These are phyloP conservation scores for Colletotrichum sp. DNA, from an alignment of 2,329 filamentous ascomycete species.

Conservation along the genomic window DNA sequence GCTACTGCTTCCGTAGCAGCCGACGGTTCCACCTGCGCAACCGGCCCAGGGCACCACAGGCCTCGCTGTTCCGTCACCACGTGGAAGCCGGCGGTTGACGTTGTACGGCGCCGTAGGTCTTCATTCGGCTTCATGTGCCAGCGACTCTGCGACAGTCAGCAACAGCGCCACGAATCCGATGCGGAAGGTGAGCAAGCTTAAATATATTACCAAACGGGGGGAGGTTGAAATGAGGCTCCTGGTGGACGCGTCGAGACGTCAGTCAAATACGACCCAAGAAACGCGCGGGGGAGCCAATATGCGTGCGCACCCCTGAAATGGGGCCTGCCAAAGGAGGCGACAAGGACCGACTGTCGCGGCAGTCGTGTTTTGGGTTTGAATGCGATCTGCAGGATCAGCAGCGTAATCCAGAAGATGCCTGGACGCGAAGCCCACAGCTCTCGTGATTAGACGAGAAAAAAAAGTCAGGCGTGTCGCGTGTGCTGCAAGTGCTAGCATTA, in stretches of 20 bases:
- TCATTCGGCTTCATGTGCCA: not conserved
- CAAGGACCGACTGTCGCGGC: not conserved
- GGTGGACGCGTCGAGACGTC: not conserved
- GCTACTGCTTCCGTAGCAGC: not conserved
- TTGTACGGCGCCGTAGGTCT: not conserved
- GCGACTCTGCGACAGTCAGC: not conserved
- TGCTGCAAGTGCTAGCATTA: not conserved
- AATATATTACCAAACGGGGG: not conserved
- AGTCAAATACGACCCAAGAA: not conserved
- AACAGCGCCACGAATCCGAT: not conserved
- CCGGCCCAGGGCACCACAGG: not conserved
- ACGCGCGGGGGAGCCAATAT: not conserved
- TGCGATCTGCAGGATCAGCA: constrained; percentile 20
- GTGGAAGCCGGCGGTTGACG: not conserved
- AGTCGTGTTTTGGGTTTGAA: constrained; percentile 17
- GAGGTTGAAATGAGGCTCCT: constrained; percentile 7
- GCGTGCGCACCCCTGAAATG: not conserved
- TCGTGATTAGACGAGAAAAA: not conserved
- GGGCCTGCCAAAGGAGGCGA: constrained; percentile 4
- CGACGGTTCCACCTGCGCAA: not conserved
- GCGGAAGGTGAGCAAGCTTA: not conserved
- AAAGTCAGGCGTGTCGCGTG: not conserved
- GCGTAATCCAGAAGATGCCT: not conserved
- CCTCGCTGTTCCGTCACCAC: not conserved
- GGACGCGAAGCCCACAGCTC: not conserved